A percentile compares a stretch with the other conserved stretches of the same genome.
Evolutionary conservation across 2,329 filamentous ascomycete species (phyloP).

Genomic region (Fusarium sp.): DNA sequence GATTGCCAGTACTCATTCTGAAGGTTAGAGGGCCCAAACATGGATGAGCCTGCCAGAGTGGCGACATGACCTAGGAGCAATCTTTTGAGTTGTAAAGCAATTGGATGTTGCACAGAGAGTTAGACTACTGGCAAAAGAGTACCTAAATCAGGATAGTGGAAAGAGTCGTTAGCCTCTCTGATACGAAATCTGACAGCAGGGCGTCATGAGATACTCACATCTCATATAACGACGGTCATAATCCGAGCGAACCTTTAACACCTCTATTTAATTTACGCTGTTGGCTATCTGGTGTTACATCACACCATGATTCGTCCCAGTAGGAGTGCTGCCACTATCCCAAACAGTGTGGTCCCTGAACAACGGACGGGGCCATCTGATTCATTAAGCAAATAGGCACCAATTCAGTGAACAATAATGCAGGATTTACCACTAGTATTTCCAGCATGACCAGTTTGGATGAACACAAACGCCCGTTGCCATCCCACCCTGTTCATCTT

Average conservation of each 20-base stretch:
- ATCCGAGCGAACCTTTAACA: fast-evolving
- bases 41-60: fast-evolving
- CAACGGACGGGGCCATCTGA: fast-evolving
- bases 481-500: too few species aligned
- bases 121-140: fast-evolving
- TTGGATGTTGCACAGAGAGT: fast-evolving
- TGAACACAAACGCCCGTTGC: fast-evolving
- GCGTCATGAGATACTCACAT: fast-evolving
- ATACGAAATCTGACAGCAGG: fast-evolving
- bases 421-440: not conserved
- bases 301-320: too few species aligned
- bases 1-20: too few species aligned
- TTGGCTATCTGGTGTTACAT: too few species aligned
- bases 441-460: fast-evolving
- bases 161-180: fast-evolving
- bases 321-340: not conserved
- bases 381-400: fast-evolving
- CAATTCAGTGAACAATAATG: not conserved
- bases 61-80: fast-evolving
- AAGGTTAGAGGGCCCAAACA: fast-evolving
- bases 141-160: too few species aligned
- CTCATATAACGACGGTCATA: fast-evolving
- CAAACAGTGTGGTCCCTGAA: not conserved
- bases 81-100: fast-evolving
- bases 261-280: too few species aligned